These are phyloP conservation scores for Primulina huaijiensis DNA, from an alignment of 257 asterid genomes.

Conservation along the genomic window DNA sequence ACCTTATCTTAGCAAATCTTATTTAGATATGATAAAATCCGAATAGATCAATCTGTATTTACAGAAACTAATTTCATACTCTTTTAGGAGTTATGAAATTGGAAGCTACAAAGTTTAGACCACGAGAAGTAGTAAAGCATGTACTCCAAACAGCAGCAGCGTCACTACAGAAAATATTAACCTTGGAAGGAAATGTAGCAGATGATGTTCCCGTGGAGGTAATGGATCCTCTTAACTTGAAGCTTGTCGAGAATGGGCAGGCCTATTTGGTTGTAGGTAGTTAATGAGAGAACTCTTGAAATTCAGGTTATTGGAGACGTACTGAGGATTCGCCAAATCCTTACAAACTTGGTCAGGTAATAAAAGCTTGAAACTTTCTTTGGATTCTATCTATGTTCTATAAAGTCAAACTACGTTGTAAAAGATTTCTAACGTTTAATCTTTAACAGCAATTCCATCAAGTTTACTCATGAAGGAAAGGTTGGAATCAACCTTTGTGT, in stretches of 20 bases:
- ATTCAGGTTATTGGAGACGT: constrained; percentile 84
- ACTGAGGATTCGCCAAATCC: constrained; percentile 85
- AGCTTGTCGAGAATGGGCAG: not conserved
- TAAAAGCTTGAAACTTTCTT: constrained; percentile 9
- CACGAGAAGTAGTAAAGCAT: constrained; percentile 90
- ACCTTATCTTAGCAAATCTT: not conserved
- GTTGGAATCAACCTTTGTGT: constrained; percentile 78
- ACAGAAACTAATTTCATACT: not conserved
- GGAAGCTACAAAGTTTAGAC: constrained; percentile 90
- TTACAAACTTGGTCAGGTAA: constrained; percentile 89
- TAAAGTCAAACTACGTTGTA: not conserved
- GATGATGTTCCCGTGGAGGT: constrained; percentile 95
- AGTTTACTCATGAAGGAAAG: constrained; percentile 89
- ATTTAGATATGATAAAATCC: not conserved
- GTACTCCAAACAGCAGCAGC: constrained; percentile 94
- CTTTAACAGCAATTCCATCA: constrained; percentile 70
- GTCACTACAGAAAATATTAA: constrained; percentile 65
- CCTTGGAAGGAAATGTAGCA: constrained; percentile 78
- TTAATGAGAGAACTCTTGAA: constrained; percentile 7
- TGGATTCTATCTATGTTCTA: not conserved
- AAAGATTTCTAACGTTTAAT: not conserved
- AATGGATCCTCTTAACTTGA: constrained; percentile 11
- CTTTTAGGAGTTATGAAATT: constrained; percentile 79
- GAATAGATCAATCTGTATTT: not conserved
- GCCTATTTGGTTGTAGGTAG: not conserved